phyloP scores from a whole-genome alignment of 208 protist genomes.

The Acanthamoeba triangularis region DNA sequence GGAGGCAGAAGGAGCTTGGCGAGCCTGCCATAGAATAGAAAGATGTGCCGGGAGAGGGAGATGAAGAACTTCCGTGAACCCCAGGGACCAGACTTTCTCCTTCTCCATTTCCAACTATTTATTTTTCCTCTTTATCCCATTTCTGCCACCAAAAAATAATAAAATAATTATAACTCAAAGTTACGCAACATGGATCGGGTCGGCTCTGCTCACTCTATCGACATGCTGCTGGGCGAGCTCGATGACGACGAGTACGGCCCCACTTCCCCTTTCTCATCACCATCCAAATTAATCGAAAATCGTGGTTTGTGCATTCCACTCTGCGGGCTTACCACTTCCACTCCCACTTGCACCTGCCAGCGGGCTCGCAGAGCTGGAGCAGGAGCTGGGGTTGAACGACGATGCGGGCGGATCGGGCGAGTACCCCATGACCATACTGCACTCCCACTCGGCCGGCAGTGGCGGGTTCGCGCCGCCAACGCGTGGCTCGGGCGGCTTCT shows the following conservation, averaged over 20 bases:
- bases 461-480: background rate
- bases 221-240: background rate
- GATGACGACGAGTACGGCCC: background rate
- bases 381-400: slow-evolving; percentile 53
- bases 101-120: too few relatives aligned
- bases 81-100: too few relatives aligned
- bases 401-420: background rate
- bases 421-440: slow-evolving; percentile 26
- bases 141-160: too few relatives aligned
- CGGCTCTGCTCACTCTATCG: background rate
- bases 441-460: background rate
- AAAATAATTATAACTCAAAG: too few relatives aligned
- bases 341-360: background rate
- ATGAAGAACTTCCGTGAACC: too few relatives aligned
- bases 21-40: too few relatives aligned
- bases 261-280: background rate
- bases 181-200: background rate
- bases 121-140: too few relatives aligned
- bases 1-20: too few relatives aligned
- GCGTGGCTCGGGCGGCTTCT: background rate
- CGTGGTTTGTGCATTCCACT: background rate
- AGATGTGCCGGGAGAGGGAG: too few relatives aligned
- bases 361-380: background rate
- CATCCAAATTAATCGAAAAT: background rate
- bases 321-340: background rate